phyloP scores from a whole-genome alignment of 352 stramenopile species.

The Hyaloperonospora arabidopsidis region DNA sequence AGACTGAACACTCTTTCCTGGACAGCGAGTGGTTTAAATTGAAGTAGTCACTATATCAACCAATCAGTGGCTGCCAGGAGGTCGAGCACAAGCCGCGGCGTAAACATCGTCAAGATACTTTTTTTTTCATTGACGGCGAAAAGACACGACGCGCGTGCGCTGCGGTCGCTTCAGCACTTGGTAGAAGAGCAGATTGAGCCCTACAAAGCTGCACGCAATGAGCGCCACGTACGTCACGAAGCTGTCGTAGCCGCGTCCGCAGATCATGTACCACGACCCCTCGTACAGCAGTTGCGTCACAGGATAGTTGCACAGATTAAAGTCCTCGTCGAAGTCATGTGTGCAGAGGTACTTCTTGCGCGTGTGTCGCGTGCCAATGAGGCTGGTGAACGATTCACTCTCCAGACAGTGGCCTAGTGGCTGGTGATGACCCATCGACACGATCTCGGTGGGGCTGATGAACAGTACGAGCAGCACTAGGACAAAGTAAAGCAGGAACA shows the following conservation, averaged over 20 bases:
- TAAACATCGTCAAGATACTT: too few species aligned
- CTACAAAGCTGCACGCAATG: slow-evolving; percentile 35
- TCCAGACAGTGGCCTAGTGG: slow-evolving; percentile 59
- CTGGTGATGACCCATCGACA: slow-evolving; percentile 72
- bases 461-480: slow-evolving; percentile 48
- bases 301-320: slow-evolving; percentile 76
- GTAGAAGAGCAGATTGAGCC: slow-evolving; percentile 56
- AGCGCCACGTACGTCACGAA: slow-evolving; percentile 48
- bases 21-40: slow-evolving; percentile 14
- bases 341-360: slow-evolving; percentile 68
- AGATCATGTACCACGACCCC: slow-evolving; percentile 83
- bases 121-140: slow-evolving; percentile 27
- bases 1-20: slow-evolving; percentile 12
- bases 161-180: slow-evolving; percentile 68
- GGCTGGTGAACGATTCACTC: slow-evolving; percentile 48
- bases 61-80: slow-evolving; percentile 35
- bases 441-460: slow-evolving; percentile 60
- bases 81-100: background rate
- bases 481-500: slow-evolving; percentile 63
- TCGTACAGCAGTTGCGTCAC: slow-evolving; percentile 62
- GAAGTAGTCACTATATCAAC: slow-evolving; percentile 13
- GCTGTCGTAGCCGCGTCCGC: slow-evolving; percentile 54
- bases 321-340: slow-evolving; percentile 78
- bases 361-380: slow-evolving; percentile 47
- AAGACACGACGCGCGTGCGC: slow-evolving; percentile 48